Conservation (phyloP, 2,329 filamentous ascomycete genomes). For the Lecanoromycetidae sp. region DNA sequence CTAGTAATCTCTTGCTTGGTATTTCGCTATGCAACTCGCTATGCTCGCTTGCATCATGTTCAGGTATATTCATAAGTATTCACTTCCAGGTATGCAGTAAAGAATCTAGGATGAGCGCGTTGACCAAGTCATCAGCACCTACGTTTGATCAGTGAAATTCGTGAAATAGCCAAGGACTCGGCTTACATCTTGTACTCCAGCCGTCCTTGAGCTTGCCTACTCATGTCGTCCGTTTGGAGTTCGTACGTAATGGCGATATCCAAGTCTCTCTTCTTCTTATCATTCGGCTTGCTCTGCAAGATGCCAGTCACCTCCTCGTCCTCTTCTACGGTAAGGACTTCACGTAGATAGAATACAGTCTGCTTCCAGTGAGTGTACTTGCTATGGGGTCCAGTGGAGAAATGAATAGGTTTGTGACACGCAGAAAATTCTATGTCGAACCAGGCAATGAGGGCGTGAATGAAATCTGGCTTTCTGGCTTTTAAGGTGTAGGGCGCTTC, state of each 20-base stretch:
- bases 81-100: neutral
- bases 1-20: neutral
- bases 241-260: slow-evolving; percentile 81
- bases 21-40: neutral
- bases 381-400: slow-evolving; percentile 93
- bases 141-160: neutral
- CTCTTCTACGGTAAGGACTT: slow-evolving; percentile 81
- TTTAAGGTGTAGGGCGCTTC: slow-evolving; percentile 62
- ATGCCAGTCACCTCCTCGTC: slow-evolving; percentile 66
- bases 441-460: slow-evolving; percentile 94
- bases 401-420: slow-evolving; percentile 94
- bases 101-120: neutral
- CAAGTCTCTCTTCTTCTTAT: slow-evolving; percentile 87
- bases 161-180: too few relatives aligned
- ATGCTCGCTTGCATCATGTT: slow-evolving; percentile 6
- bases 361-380: slow-evolving; percentile 99
- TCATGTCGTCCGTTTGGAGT: slow-evolving; percentile 62
- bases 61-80: neutral
- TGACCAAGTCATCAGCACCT: slow-evolving; percentile 16
- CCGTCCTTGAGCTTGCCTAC: slow-evolving; percentile 53
- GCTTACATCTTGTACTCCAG: slow-evolving; percentile 64
- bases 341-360: slow-evolving; percentile 93
- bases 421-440: slow-evolving; percentile 98
- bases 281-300: slow-evolving; percentile 75
- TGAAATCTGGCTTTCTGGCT: slow-evolving; percentile 77